phyloP scores from a whole-genome alignment of 306 rosid genomes.

The Cucurbita argyrosperma region DNA sequence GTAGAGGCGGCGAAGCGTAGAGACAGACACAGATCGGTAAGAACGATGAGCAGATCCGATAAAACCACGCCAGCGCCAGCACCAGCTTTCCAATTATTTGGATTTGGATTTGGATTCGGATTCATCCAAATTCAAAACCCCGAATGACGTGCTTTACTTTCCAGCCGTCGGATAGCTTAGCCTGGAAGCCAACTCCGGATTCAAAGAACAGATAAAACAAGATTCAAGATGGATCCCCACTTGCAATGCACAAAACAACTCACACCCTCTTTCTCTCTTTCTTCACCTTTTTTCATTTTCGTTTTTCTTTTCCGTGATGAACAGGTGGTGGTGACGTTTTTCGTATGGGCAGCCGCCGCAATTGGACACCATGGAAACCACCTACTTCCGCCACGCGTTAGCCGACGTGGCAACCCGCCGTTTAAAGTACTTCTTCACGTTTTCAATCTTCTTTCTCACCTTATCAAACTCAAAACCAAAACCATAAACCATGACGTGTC shows the following conservation, averaged over 20 bases:
- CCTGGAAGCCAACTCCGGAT: not conserved
- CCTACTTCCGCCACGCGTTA: not conserved
- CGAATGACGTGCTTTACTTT: not conserved
- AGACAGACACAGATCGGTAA: too few species aligned
- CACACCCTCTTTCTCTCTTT: not conserved
- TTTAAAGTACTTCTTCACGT: not conserved
- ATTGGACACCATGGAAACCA: not conserved
- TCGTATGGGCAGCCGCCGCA: not conserved
- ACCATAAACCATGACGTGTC: too few species aligned
- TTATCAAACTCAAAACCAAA: not conserved
- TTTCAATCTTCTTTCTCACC: not conserved
- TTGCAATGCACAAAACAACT: not conserved
- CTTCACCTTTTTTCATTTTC: too few species aligned
- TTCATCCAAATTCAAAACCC: too few species aligned
- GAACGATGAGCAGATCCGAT: too few species aligned
- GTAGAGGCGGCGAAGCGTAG: not conserved
- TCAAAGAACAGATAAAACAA: not conserved
- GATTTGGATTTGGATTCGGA: not conserved
- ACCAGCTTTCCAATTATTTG: too few species aligned
- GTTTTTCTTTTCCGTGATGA: not conserved
- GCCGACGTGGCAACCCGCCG: constrained; percentile 7
- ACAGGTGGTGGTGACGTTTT: not conserved
- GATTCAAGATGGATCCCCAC: too few species aligned
- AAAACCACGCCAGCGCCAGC: too few species aligned
- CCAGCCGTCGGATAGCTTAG: not conserved